Evolutionary conservation across 768 basidiomycete genomes (phyloP), one percentile per base, ranked within the genome.

Genomic region (Russula abietina): DNA sequence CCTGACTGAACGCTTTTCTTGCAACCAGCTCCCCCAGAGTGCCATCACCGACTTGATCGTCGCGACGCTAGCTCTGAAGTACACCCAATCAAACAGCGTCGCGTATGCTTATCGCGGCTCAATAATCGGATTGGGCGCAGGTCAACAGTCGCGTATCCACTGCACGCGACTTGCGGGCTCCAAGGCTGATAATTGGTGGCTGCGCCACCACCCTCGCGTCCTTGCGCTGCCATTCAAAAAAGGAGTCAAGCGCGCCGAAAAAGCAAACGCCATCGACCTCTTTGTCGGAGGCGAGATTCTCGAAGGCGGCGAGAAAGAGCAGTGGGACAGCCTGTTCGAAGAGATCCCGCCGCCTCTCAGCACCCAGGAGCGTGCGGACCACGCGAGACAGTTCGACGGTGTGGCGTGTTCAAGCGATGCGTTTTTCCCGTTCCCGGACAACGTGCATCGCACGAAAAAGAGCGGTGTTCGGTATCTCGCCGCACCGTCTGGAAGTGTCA

Each of bases 151-250:
- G 5, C 91, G 97, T 45, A 99, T 99, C 71, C 97, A 99, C 79
- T 99, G 97, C 78, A 99, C 97, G 17, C 91, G 97, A 33, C 87
- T 99, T 50, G 97, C 97, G 3, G 97, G 97, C 3, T 84, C 87
- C 56, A 98, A 99, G 76, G 94, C 96, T n/a, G 97, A 99, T 76
- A 82, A 93, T 67, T 99, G 97, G 97, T 98, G 97, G 96, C 81
- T 98, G 59, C 88, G 97, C 14, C 94, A 98, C 78, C 94, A 98
- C 76, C 88, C 95, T 1, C 87, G 90, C 51, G 96, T 97, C 49
- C 87, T 98, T 65, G 79, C 82, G 4, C 84, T 99, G 26, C 91
- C 96, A 2, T 99, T 98, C 84, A 98, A 96, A 73, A 93, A 94
- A 72, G 95, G 95, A 48, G 88, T 92, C 68, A 98, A 98, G 81